Conservation (phyloP, 371 early-diverging fungal genomes). For the Rhizopus microsporus region DNA sequence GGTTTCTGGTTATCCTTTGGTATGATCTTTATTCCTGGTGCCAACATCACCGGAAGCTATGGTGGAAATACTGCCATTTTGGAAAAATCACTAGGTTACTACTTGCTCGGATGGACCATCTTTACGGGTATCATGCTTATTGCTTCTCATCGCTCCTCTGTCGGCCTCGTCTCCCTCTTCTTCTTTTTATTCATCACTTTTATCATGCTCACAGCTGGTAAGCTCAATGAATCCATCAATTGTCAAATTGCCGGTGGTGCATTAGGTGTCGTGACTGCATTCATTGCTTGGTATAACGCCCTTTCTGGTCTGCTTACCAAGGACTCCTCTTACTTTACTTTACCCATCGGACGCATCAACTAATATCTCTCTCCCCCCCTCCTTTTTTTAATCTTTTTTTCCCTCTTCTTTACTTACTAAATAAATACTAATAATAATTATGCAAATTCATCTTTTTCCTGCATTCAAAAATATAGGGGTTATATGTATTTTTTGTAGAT, state of each 20-base stretch:
- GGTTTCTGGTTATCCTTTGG: constrained; percentile 78
- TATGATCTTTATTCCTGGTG: constrained; percentile 57
- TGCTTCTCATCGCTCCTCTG: constrained; percentile 64
- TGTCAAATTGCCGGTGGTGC: constrained; percentile 62
- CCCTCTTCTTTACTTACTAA: constrained; percentile 4
- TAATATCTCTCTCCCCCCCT: constrained; percentile 12
- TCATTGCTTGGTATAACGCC: constrained; percentile 78
- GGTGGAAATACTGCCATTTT: constrained; percentile 38
- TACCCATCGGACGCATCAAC: constrained; percentile 51
- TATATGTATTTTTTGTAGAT: background rate
- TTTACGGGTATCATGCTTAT: constrained; percentile 70
- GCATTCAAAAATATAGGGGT: background rate
- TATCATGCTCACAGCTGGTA: constrained; percentile 60
- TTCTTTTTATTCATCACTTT: constrained; percentile 67
- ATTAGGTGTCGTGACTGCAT: constrained; percentile 65
- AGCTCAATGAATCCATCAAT: constrained; percentile 34
- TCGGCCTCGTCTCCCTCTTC: constrained; percentile 64
- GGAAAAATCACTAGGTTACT: constrained; percentile 68
- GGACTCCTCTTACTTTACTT: constrained; percentile 56
- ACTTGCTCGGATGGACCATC: constrained; percentile 71
- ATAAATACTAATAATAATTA: too few species aligned
- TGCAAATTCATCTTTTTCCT: too few species aligned
- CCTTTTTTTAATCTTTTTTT: background rate
- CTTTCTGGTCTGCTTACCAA: constrained; percentile 61
- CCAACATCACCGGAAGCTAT: constrained; percentile 49